These are phyloP conservation scores for Oryza meridionalis DNA, from an alignment of 176 grass and related monocot species.

Conservation along the genomic window DNA sequence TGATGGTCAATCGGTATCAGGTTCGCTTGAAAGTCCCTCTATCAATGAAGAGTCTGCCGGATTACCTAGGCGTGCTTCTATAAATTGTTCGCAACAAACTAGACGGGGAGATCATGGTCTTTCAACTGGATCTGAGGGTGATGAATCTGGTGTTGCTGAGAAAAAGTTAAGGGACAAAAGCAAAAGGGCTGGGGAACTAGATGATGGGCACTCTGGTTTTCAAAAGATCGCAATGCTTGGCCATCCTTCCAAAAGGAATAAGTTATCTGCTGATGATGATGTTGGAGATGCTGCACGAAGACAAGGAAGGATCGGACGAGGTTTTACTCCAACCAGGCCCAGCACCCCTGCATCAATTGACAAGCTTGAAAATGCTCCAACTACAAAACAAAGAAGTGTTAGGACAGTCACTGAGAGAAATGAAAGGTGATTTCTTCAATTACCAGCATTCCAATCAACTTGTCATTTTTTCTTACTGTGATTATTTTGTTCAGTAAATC, in stretches of 20 bases:
- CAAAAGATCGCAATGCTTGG: conserved; percentile 76
- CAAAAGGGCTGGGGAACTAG: conserved; percentile 69
- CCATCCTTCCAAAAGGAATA: conserved; percentile 79
- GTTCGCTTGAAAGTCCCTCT: conserved; percentile 52
- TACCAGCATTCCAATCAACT: conserved; percentile 25
- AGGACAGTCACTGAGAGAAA: conserved; percentile 77
- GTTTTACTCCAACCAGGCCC: conserved; percentile 63
- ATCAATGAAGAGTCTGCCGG: conserved; percentile 51
- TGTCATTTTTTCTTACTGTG: conserved; percentile 32
- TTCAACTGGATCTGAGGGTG: conserved; percentile 61
- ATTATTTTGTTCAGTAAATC: conserved; percentile 67
- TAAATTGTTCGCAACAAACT: conserved; percentile 53
- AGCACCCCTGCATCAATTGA: conserved; percentile 60
- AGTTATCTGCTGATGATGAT: conserved; percentile 70
- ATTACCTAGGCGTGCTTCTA: conserved; percentile 45
- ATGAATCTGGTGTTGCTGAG: conserved; percentile 71
- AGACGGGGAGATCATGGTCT: conserved; percentile 65
- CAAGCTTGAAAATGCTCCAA: conserved; percentile 70
- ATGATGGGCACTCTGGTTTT: conserved; percentile 61
- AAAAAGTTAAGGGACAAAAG: conserved; percentile 72
- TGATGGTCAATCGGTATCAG: conserved; percentile 51
- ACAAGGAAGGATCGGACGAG: conserved; percentile 63
- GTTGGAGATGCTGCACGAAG: conserved; percentile 62
- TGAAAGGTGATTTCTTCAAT: conserved; percentile 63
- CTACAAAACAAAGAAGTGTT: conserved; percentile 80